A percentile compares a stretch with the other conserved stretches of the same genome.
Conservation (phyloP, 164 flowering plant genomes). For the Nymphaea thermarum region DNA sequence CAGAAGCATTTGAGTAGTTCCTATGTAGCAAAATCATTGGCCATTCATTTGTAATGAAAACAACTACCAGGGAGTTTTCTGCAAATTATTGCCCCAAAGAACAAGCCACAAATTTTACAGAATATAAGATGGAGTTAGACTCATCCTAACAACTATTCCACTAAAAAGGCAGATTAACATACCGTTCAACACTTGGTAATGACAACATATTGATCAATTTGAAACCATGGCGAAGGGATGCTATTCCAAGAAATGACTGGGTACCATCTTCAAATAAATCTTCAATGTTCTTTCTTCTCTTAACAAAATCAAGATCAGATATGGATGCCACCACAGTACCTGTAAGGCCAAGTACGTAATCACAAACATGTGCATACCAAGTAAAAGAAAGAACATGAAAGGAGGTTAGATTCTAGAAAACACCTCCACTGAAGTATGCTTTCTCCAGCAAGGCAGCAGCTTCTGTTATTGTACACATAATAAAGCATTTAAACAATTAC, state of each 20-base stretch:
- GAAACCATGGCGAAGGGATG: constrained; percentile 72
- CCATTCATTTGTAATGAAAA: no score
- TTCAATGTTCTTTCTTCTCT: constrained; percentile 60
- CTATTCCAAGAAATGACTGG: constrained; percentile 69
- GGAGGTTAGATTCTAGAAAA: constrained; percentile 6
- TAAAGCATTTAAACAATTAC: no score
- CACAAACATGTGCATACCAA: neutral
- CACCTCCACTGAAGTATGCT: constrained; percentile 96
- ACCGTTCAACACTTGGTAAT: constrained; percentile 50
- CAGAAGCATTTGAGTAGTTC: no score
- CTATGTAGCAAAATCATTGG: no score
- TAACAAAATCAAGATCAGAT: constrained; percentile 80
- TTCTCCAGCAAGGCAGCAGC: constrained; percentile 64
- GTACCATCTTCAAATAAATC: constrained; percentile 94
- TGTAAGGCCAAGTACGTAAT: constrained; percentile 14
- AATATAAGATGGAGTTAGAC: no score
- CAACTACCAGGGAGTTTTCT: no score
- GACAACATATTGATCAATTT: constrained; percentile 52
- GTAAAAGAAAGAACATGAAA: neutral
- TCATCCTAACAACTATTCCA: neutral
- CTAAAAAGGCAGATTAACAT: constrained; percentile 5
- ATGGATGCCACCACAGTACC: constrained; percentile 96
- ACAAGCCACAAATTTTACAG: no score
- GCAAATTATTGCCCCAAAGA: no score
- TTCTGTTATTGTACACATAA: constrained; percentile 27